phyloP scores from a whole-genome alignment of 2,329 filamentous ascomycete species.

The Aspergillus fijiensis region DNA sequence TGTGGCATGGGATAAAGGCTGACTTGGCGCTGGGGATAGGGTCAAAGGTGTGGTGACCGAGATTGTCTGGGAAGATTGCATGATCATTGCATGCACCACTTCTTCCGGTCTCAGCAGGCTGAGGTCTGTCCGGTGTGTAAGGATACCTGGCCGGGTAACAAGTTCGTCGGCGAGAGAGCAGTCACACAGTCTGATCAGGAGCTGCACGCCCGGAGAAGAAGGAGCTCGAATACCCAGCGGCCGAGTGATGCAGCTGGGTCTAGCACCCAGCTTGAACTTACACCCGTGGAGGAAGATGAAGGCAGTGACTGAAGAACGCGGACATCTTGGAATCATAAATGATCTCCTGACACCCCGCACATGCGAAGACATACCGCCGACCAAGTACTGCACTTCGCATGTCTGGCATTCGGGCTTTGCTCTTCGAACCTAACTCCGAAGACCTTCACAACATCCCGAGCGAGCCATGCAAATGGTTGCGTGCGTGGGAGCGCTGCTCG shows the following conservation, averaged over 20 bases:
- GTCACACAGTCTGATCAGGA: constrained; percentile 23
- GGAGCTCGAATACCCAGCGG: neutral
- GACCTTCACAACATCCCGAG: neutral
- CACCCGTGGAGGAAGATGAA: neutral
- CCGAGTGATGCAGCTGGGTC: neutral
- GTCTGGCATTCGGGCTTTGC: neutral
- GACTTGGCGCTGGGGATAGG: constrained; percentile 41
- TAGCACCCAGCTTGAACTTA: neutral
- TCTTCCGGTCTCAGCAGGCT: constrained; percentile 65
- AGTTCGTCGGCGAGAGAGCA: constrained; percentile 55
- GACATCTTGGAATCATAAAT: neutral
- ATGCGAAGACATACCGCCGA: neutral
- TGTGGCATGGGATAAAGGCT: constrained; percentile 3
- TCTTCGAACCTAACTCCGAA: neutral
- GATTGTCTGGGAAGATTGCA: constrained; percentile 72
- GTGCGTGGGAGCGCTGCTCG: neutral
- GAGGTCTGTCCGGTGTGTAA: constrained; percentile 64
- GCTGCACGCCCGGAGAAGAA: neutral
- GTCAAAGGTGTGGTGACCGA: constrained; percentile 70
- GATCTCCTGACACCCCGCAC: neutral
- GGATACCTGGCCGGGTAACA: constrained; percentile 51
- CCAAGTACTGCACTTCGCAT: neutral
- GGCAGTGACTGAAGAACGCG: neutral
- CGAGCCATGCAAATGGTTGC: neutral
- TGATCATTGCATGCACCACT: constrained; percentile 70